A percentile compares a stretch with the other conserved stretches of the same genome.
These are phyloP conservation scores for Phanerochaete carnosa DNA, from an alignment of 768 basidiomycete genomes.

Conservation along the genomic window DNA sequence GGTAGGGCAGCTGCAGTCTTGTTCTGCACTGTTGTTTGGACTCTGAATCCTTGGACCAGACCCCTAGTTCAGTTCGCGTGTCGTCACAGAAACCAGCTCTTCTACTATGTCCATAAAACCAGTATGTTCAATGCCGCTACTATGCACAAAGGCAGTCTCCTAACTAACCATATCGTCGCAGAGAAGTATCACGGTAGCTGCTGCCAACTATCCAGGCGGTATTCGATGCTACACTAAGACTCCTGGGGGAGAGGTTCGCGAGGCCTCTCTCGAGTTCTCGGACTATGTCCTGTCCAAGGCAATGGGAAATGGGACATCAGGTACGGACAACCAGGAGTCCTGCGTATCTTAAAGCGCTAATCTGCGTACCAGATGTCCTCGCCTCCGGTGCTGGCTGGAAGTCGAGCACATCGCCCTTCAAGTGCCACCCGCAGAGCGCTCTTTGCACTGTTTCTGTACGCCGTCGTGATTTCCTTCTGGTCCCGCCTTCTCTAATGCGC, in stretches of 20 bases:
- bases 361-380: neutral
- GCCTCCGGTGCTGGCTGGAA: neutral
- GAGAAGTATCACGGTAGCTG: neutral
- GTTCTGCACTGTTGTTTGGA: no score
- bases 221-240: conserved; percentile 2
- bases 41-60: no score
- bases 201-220: neutral
- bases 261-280: neutral
- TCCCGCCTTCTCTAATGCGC: neutral
- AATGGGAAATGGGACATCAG: neutral
- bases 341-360: neutral
- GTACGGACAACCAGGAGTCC: neutral
- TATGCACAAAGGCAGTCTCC: no score
- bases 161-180: no score
- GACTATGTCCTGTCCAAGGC: neutral
- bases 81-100: no score
- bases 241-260: neutral
- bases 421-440: neutral
- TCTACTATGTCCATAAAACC: no score
- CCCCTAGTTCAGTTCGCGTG: no score
- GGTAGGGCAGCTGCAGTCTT: no score
- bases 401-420: neutral
- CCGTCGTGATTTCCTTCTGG: no score
- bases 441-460: neutral
- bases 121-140: no score